Evolutionary conservation across 306 rosid genomes (phyloP), one percentile per base, ranked within the genome.

Genomic region (Geum urbanum): DNA sequence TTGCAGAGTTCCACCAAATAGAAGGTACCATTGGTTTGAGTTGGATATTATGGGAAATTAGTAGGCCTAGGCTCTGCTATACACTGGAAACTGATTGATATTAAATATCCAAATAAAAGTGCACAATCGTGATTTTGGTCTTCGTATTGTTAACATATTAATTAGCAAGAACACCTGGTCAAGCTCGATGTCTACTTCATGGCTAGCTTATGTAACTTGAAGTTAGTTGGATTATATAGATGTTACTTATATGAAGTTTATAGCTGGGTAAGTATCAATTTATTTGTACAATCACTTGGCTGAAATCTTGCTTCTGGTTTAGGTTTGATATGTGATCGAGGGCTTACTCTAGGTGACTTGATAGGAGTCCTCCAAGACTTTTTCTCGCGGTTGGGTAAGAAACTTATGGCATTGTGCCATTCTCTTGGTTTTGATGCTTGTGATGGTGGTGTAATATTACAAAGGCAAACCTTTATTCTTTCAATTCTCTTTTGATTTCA

Each of bases 1-100:
- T 94, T 73, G 96, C 98, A 6, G 98, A 94, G 80, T 94, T 94
- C 83, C 98, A 91, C 83, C 98, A 94, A 80, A 94, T 94, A 37
- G 98, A 94, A 94, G 98, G 98, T 94, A 81, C 47, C 37, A 37
- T 27, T 63, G 60, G 52, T 76, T 82, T 69, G 15, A 19, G 62
- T n/a, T 9, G 39, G 44, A 44, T 67, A 37, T 32, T 46, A 20
- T 41, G 8, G 43, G n/a, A 37, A 50, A 43, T 32, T 24, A 54
- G 40, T 39, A 20, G 52, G 61, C 12, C 10, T 62, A 12, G 48
- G 49, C 50, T 55, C 9, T 22, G 24, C 70, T 66, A 5, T 15
- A 47, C 45, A 12, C 9, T 7, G 7, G 27, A 11, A 24, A 16
- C 41, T 22, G 14, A 65, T 24, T 24, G 27, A 24, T 24, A 22